A percentile compares a stretch with the other conserved stretches of the same genome.
These are phyloP conservation scores for Aspergillaceae sp. DNA, from an alignment of 2,329 filamentous ascomycete genomes.

Conservation along the genomic window DNA sequence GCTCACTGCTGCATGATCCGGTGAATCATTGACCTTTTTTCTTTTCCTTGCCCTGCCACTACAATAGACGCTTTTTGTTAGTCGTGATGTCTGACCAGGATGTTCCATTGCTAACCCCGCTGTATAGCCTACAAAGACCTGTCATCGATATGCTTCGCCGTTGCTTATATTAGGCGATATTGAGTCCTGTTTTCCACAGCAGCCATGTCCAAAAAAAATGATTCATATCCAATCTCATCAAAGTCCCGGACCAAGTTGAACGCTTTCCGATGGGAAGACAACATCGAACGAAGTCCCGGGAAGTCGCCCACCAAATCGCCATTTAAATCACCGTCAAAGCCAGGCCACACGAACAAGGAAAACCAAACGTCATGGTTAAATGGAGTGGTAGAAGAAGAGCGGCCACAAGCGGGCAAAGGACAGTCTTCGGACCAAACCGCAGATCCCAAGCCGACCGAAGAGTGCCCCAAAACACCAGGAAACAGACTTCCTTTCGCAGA, in stretches of 20 bases:
- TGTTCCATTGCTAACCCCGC: neutral
- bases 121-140: neutral
- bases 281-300: conserved; percentile 20
- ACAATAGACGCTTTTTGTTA: neutral
- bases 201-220: conserved; percentile 18
- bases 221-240: conserved; percentile 37
- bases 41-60: neutral
- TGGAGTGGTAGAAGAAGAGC: conserved; percentile 20
- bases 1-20: neutral
- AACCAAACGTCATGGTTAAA: conserved; percentile 33
- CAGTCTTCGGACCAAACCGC: conserved; percentile 12
- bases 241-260: conserved; percentile 48
- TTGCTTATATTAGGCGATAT: conserved; percentile 9
- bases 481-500: conserved; percentile 53
- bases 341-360: conserved; percentile 36
- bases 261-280: conserved; percentile 43
- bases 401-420: conserved; percentile 11
- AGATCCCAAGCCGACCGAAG: conserved; percentile 22
- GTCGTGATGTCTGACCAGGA: neutral
- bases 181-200: conserved; percentile 10
- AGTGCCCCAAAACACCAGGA: conserved; percentile 50
- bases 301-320: conserved; percentile 14
- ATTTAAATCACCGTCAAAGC: conserved; percentile 13
- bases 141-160: conserved; percentile 19
- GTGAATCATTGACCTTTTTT: neutral